Base-by-base conservation (phyloP, 257 asterid genomes). In the Paulownia fortunei region DNA sequence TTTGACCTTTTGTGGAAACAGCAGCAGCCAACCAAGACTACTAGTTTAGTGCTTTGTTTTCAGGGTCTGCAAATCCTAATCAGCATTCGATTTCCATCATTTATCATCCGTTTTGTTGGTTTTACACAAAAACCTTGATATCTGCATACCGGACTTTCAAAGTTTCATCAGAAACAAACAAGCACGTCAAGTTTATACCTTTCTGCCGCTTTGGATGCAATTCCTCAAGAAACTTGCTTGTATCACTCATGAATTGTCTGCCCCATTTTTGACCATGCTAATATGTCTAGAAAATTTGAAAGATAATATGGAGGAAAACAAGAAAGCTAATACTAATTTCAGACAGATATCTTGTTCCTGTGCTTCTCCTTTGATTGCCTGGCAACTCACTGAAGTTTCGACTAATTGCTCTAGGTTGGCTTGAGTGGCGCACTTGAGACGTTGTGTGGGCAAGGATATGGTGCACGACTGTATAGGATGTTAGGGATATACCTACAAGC, bases 361-460 rank as follows among this genome's bases (percentile, higher is more conserved):
- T 37, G 10, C 12, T 44, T 30, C 36, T 30, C 4, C 3, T 30
- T 30, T 30, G 3, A 52, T 55, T 69, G 2, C 12, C 9, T 62
- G 0, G 54, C 16, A 9, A 41, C 70, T 77, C 10, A 77, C 10
- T 41, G 18, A 11, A 21, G 27, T 74, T 67, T 62, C 4, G 16
- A 16, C 21, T 15, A 6, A 37, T 60, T 16, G 47, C 11, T 60
- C 49, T 72, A 92, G 97, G 72, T 90, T 39, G 97, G 97, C 59
- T 78, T 87, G 67, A 89, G 97, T 47, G 96, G 97, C 41, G 94
- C 94, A 3, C 92, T 92, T 24, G 97, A 92, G 81, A 92, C 96
- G 16, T 72, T 92, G 59, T 92, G 97, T 23, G 97, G 97, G 4
- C 96, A 92, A 85, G 91, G 92, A 15, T 88, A 78, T 7, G 97